Conservation (phyloP, 78 protist genomes). For the Salpingoeca rosetta region DNA sequence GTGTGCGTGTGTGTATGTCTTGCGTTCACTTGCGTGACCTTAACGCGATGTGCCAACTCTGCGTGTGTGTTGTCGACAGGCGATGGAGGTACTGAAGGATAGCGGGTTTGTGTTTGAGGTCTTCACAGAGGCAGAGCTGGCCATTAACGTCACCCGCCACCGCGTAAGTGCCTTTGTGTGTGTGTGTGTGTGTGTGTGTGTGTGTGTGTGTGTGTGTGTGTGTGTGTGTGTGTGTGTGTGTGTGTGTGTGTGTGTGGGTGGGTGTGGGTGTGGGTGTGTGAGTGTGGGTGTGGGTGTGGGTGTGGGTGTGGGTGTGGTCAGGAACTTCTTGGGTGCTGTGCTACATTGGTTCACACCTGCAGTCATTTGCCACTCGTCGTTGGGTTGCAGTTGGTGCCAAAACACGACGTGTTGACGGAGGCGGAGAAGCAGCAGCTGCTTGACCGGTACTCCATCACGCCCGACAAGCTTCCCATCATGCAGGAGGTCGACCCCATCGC, state of each 20-base stretch:
- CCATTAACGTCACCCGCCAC: background rate
- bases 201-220: background rate
- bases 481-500: background rate
- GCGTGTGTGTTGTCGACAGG: background rate
- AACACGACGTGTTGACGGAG: background rate
- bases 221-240: background rate
- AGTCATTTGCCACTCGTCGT: background rate
- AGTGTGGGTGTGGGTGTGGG: background rate
- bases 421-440: background rate
- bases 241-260: background rate
- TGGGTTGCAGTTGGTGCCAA: background rate
- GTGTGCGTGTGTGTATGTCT: no score
- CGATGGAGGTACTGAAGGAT: background rate
- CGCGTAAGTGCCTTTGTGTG: background rate
- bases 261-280: background rate
- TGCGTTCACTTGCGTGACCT: no score
- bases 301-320: background rate
- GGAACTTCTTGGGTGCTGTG: background rate
- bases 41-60: background rate
- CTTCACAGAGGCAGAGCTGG: background rate
- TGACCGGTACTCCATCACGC: background rate
- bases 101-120: background rate
- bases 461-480: background rate
- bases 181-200: background rate
- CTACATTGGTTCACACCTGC: background rate